Conservation (phyloP, 164 flowering plant genomes). For the Platanus orientalis region DNA sequence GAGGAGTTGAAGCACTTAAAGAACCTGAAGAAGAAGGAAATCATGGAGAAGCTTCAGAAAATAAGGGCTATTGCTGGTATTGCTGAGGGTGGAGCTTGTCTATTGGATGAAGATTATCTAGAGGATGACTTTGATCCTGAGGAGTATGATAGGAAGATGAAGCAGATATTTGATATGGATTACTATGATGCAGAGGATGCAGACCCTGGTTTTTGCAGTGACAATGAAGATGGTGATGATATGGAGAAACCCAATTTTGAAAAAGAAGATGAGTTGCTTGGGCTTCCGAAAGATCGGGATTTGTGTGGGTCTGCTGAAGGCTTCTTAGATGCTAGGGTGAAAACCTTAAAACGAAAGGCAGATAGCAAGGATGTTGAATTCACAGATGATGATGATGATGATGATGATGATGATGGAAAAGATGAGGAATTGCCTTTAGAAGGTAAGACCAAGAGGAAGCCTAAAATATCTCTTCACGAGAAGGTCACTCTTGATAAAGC, state of each 20-base stretch:
- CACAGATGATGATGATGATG: conserved; percentile 18
- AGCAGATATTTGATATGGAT: conserved; percentile 45
- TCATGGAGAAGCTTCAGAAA: conserved; percentile 59
- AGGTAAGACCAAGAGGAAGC: conserved; percentile 50
- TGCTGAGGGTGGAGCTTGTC: conserved; percentile 28
- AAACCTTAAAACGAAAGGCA: conserved; percentile 25
- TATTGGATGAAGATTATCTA: conserved; percentile 45
- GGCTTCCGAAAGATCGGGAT: conserved; percentile 80
- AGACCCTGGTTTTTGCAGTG: conserved; percentile 54
- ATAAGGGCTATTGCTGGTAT: conserved; percentile 65
- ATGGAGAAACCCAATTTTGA: conserved; percentile 75
- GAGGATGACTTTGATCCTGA: conserved; percentile 88
- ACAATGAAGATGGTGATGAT: conserved; percentile 48
- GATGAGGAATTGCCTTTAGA: conserved; percentile 25
- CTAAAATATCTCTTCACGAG: conserved; percentile 41
- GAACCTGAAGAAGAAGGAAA: conserved; percentile 89
- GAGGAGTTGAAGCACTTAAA: conserved; percentile 92
- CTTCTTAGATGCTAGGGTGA: conserved; percentile 48
- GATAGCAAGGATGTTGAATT: conserved; percentile 19
- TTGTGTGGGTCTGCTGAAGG: conserved; percentile 38
- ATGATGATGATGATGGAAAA: conserved; percentile 19
- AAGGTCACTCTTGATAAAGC: conserved; percentile 37
- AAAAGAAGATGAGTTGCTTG: conserved; percentile 83
- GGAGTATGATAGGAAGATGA: conserved; percentile 82
- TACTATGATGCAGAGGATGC: conserved; percentile 73